Base-by-base conservation (phyloP, 2,329 filamentous ascomycete species). In the Coniella lustricola region DNA sequence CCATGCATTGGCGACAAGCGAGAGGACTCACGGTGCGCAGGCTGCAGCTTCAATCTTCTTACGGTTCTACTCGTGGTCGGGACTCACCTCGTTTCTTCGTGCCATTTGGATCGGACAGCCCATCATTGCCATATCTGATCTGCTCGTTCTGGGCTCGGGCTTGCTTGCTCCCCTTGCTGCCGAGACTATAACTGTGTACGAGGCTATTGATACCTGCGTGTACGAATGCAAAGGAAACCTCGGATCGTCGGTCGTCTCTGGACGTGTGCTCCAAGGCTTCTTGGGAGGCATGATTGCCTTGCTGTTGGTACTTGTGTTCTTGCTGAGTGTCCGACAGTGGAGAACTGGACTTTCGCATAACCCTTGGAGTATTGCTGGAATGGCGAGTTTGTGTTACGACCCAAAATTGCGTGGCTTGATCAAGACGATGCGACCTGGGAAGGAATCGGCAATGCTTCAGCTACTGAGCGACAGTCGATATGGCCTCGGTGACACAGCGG, bases 291-390 rank as follows among this genome's bases (percentile, higher is more conserved):
- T 67, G 61, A 53, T 50, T 13, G 35, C 22, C 7, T 21, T 48
- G 2, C 18, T 64, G 5, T 43, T 62, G 9, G 47, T 58, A 0
- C 20, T 63, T 3, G 4, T 61, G 2, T 40, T 64, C 4, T 14
- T 62, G 4, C 20, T 58, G 4, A 49, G 60, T 9, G 48, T 66
- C 1, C 40, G 44, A 7, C 51, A 54, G 14, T 67, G 64, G 64
- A 49, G 47, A 13, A 60, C 62, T 0, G 64, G 64, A 2, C 61
- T 67, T 2, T 46, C 54, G 4, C 55, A 62, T 0, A 66, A 67
- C 36, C 65, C 64, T 1, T 66, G 64, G 64, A 65, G 61, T 37
- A 64, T 67, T 16, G 61, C 59, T 16, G 60, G 63, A 5, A 56
- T 62, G 4, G 61, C 63, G 3, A 52, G 54, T 12, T 49, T 66